Percentiles rank a stretch among this genome's conserved stretches.
Conservation (phyloP, 805 yeast species). For the Ogataea corticis region DNA sequence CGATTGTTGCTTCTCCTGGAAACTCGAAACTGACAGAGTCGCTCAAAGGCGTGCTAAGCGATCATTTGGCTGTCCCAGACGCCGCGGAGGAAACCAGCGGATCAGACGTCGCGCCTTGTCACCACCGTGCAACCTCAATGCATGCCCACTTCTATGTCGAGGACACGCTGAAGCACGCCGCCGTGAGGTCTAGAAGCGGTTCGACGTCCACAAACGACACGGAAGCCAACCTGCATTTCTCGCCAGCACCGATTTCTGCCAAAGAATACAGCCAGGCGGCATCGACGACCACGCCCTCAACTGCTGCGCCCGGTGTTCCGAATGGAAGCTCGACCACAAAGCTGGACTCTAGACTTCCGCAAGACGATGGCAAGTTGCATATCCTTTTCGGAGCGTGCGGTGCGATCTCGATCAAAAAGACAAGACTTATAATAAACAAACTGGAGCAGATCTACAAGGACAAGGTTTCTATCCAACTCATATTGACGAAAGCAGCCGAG, state of each 20-base stretch:
- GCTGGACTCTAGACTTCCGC: constrained; percentile 42
- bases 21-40: constrained; percentile 30
- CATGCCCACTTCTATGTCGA: constrained; percentile 80
- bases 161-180: constrained; percentile 58
- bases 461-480: constrained; percentile 52
- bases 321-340: constrained; percentile 11
- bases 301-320: constrained; percentile 1
- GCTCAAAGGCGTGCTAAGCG: constrained; percentile 7
- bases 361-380: constrained; percentile 57
- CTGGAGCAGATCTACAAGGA: constrained; percentile 54
- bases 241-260: constrained; percentile 8
- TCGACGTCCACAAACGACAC: constrained; percentile 33
- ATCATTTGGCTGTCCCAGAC: not conserved
- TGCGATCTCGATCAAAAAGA: constrained; percentile 51
- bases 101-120: constrained; percentile 25
- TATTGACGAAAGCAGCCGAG: constrained; percentile 55
- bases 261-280: constrained; percentile 7
- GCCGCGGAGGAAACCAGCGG: constrained; percentile 6
- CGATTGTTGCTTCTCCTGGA: not conserved
- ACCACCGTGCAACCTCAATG: constrained; percentile 59
- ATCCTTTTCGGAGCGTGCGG: constrained; percentile 60
- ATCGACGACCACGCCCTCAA: constrained; percentile 5
- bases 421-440: constrained; percentile 52
- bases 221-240: constrained; percentile 13
- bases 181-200: constrained; percentile 37